These are phyloP conservation scores for Nigrograna mackinnonii DNA, from an alignment of 2,329 filamentous ascomycete species.

Conservation along the genomic window DNA sequence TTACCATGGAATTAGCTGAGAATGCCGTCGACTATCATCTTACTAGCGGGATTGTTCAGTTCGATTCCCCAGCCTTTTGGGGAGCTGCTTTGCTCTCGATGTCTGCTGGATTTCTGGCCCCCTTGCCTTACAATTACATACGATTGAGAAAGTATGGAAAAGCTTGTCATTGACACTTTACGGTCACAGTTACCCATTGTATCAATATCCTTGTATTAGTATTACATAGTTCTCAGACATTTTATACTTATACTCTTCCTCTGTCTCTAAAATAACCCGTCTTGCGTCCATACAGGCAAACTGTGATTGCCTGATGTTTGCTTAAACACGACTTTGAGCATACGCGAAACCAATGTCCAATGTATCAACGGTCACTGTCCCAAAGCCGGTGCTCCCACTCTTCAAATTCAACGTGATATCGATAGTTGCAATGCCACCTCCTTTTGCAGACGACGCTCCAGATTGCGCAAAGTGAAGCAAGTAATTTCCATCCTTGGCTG, in stretches of 20 bases:
- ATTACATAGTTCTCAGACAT: too few relatives aligned
- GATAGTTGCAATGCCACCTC: constrained; percentile 10
- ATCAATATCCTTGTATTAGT: too few relatives aligned
- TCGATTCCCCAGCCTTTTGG: constrained; percentile 57
- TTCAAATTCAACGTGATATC: constrained; percentile 5
- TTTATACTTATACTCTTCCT: too few relatives aligned
- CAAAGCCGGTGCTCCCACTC: not conserved
- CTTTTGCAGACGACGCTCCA: constrained; percentile 8
- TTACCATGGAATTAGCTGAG: constrained; percentile 61
- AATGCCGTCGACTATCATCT: constrained; percentile 61
- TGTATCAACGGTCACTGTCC: constrained; percentile 6
- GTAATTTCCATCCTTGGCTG: not conserved
- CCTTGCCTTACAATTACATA: constrained; percentile 59
- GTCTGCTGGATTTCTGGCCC: constrained; percentile 51
- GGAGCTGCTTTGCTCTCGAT: constrained; percentile 51
- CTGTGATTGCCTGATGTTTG: too few relatives aligned
- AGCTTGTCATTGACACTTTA: constrained; percentile 53
- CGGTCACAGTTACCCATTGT: too few relatives aligned
- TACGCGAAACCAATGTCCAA: constrained; percentile 10
- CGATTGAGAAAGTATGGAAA: constrained; percentile 55
- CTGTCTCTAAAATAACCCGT: too few relatives aligned
- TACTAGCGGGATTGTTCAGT: constrained; percentile 54
- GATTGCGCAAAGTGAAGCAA: not conserved
- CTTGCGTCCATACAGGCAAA: too few relatives aligned
- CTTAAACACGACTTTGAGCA: too few relatives aligned